Evolutionary conservation across 805 yeast species (phyloP), one percentile per base, ranked within the genome.

Genomic region (Dipodascopsis uninucleata): DNA sequence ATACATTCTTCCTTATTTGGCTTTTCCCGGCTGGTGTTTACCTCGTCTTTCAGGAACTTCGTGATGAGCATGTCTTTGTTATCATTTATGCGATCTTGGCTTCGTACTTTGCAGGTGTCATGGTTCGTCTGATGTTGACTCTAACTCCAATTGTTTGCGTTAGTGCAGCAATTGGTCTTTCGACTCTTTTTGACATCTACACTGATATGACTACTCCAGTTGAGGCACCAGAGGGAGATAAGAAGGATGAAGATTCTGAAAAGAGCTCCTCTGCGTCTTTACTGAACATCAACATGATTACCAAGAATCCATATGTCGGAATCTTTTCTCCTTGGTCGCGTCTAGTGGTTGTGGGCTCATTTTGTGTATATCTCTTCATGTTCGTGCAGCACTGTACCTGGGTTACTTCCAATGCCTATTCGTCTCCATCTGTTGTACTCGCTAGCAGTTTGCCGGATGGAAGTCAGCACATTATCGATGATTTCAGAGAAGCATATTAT

Each of bases 11-110:
- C 74, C 74, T 93, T 68, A 85, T 90, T 60, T 94, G 98, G 98
- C 74, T 93, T 57, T 93, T 93, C 85, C 98, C 99, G 41, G 97
- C 89, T 4, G 99, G 98, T 53, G 83, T 94, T 39, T 93, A 85
- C 70, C 68, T 93, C 56, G 75, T 90, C 57, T 85, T 93, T 77
- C 85, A 85, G 66, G 96, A 93, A 49, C 73, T 93, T 61, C 76
- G 80, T 43, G 85, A 93, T 63, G 97, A 89, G 70, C 96, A 90
- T 57, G 85, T 93, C 31, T 94, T 94, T 65, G 79, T 94, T 51
- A 82, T 93, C 58, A 86, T 88, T 41, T 93, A 93, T 68, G 75
- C 89, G 20, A 94, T 94, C n/a, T 74, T 94, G 53, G 93, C 93
- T 60, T 85, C 96, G 6, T 93, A 93, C 67, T 93, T 93, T 68